A percentile compares a stretch with the other conserved stretches of the same genome.
Evolutionary conservation across 805 yeast genomes (phyloP).

Genomic region (Yarrowia divulgata): DNA sequence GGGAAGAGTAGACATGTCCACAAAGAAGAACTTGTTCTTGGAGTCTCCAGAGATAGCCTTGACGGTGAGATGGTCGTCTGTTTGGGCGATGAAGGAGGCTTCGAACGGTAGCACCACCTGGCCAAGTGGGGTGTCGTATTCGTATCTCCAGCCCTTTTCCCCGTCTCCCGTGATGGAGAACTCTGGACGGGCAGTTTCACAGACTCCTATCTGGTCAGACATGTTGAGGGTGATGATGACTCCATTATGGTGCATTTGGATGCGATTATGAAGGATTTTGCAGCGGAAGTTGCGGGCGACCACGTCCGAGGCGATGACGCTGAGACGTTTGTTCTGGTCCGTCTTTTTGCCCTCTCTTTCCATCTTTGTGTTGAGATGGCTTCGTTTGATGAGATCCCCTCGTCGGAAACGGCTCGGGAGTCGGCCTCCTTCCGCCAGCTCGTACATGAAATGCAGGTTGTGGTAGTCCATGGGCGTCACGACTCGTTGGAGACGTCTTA

Average conservation of each 20-base stretch:
- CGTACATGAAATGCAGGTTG: slow-evolving; percentile 31
- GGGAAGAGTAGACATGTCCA: slow-evolving; percentile 8
- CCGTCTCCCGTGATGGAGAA: slow-evolving; percentile 10
- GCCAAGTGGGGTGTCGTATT: slow-evolving; percentile 16
- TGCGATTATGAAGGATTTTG: slow-evolving; percentile 27
- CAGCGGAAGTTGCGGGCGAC: slow-evolving; percentile 36
- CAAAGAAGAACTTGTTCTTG: slow-evolving; percentile 10
- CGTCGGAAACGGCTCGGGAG: slow-evolving; percentile 21
- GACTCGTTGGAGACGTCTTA: slow-evolving; percentile 16
- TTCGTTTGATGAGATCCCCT: slow-evolving; percentile 28
- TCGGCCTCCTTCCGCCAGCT: slow-evolving; percentile 30
- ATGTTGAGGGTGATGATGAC: slow-evolving; percentile 33
- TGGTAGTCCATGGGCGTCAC: slow-evolving; percentile 29
- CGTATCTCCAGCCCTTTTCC: slow-evolving; percentile 17
- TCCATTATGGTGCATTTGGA: slow-evolving; percentile 26
- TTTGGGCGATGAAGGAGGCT: slow-evolving; percentile 28
- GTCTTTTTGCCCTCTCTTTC: slow-evolving; percentile 18
- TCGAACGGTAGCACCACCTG: slow-evolving; percentile 16
- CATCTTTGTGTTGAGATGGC: slow-evolving; percentile 35
- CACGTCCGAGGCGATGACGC: slow-evolving; percentile 28
- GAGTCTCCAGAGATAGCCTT: slow-evolving; percentile 10
- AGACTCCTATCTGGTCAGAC: slow-evolving; percentile 33
- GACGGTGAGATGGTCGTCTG: slow-evolving; percentile 16
- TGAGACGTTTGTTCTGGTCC: slow-evolving; percentile 15
- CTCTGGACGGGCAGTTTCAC: slow-evolving; percentile 17